phyloP scores from a whole-genome alignment of 139 green algal genomes.

The Chlorella sorokiniana region DNA sequence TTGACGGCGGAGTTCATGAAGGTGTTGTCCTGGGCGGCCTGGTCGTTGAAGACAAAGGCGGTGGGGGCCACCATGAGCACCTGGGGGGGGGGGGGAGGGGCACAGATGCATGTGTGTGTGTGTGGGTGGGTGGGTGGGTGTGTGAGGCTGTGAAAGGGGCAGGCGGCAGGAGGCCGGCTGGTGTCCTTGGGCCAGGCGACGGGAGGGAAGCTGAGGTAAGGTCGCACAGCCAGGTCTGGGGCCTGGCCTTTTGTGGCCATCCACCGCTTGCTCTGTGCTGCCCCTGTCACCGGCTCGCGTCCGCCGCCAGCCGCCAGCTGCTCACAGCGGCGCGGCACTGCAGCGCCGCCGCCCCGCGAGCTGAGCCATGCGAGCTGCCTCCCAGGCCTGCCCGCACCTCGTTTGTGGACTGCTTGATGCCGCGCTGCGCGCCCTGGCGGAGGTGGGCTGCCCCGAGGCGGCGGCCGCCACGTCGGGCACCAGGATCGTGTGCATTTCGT shows the following conservation, averaged over 20 bases:
- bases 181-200: too few species aligned
- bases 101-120: background rate
- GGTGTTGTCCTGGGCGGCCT: conserved; percentile 90
- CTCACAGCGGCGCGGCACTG: too few species aligned
- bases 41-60: conserved; percentile 93
- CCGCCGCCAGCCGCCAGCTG: too few species aligned
- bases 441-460: background rate
- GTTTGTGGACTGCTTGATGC: conserved; percentile 76
- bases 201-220: too few species aligned
- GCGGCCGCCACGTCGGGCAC: conserved; percentile 42
- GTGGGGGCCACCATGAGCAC: conserved; percentile 96
- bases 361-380: background rate
- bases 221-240: too few species aligned
- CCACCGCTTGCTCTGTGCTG: too few species aligned
- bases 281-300: too few species aligned
- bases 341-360: too few species aligned
- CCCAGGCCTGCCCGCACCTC: conserved; percentile 19
- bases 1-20: conserved; percentile 79
- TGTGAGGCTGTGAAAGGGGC: too few species aligned
- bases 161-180: too few species aligned
- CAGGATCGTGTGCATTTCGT: conserved; percentile 41
- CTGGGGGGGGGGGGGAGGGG: conserved; percentile 6
- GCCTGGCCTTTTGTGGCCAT: too few species aligned
- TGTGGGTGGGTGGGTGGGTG: background rate
- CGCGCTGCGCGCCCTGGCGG: background rate